Evolutionary conservation across 495 filamentous ascomycete species (phyloP), one percentile per base, ranked within the genome.

Genomic region (Pyronema domesticum): DNA sequence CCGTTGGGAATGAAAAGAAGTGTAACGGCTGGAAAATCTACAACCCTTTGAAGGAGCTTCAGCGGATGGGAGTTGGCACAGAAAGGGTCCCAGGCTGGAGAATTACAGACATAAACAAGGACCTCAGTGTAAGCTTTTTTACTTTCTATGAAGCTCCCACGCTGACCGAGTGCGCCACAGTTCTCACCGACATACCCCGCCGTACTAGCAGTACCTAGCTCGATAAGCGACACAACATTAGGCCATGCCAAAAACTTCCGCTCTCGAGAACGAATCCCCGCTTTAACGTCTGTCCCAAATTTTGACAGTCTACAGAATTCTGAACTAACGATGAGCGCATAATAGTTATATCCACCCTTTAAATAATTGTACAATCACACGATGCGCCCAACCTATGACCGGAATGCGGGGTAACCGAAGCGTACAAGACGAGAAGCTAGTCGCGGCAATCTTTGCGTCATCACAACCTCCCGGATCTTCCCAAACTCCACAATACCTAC

Each of bases 161-260:
- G 52, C 64, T 74, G 44, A 73, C 61, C 58, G 18, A n/a, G 14
- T 50, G 23, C 23, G 5, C 13, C 42, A 35, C 55, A 85, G 80
- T 96, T 95, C 64, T 94, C 88, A 33, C 80, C 85, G 10, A 99
- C 93, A n/a, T 99, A 99, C 67, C 91, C 91, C 37, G 80, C 81
- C 0, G 58, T 94, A 17, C 75, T 99, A 10, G 78, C 78, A 23
- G 86, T 96, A 14, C 91, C 91, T 17, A 78, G 80, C 34, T 75
- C 78, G 46, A 93, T 99, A 60, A 96, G 91, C 40, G 91, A 99
- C 69, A 96, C 89, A 59, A 87, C 87, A 44, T 77, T 99, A 53
- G 94, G 94, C 57, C 95, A 99, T 64, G 93, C 89, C 9, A 84
- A 84, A 56, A 73, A 75, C 55, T 96, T 89, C 69, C 82, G 91